Base-by-base conservation (phyloP, 1,284 basidiomycete genomes). In the Leccinum ambiguum region DNA sequence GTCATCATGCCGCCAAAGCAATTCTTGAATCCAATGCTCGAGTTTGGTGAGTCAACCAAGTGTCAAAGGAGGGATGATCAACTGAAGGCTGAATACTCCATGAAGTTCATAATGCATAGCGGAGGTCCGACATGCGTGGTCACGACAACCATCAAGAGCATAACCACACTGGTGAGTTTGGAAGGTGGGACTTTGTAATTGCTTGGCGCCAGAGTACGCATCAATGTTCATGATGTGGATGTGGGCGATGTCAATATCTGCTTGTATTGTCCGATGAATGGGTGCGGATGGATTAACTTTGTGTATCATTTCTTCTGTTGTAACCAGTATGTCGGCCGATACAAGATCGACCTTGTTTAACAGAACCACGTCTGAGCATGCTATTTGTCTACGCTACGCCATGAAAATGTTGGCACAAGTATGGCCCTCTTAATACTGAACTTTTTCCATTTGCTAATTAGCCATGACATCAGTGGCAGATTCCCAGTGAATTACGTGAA, bases 271-370 rank as follows among this genome's bases (percentile, higher is more conserved):
- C 59, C 81, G 80, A 74, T 93, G 81, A 60, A 96, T 80, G 0
- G 91, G 83, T 1, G 90, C 88, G 2, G 85, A 86, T 0, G 94
- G 89, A 75, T 97, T 98, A 70, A 96, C 81, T 18, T 78, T 75
- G n/a, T 81, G 85, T 45, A 96, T 87, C 21, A 84, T 78, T 16
- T 70, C 72, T 73, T 92, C 88, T 10, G 87, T 85, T 6, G 79
- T 73, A 62, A 72, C 41, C 18, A 86, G 64, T 64, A 73, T 71
- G 45, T 75, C 73, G 9, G 79, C 71, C 4, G 81, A 74, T 4
- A 88, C 88, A 16, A 97, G 79, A 72, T 97, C 96, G 36, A 82
- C 79, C 79, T 97, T 97, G 81, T 97, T 97, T 30, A 97, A 78
- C 18, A 97, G 78, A 59, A 97, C 84, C n/a, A 96, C 89, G 72